These are phyloP conservation scores for Tarenaya hassleriana DNA, from an alignment of 345 rosid genomes.

Conservation along the genomic window DNA sequence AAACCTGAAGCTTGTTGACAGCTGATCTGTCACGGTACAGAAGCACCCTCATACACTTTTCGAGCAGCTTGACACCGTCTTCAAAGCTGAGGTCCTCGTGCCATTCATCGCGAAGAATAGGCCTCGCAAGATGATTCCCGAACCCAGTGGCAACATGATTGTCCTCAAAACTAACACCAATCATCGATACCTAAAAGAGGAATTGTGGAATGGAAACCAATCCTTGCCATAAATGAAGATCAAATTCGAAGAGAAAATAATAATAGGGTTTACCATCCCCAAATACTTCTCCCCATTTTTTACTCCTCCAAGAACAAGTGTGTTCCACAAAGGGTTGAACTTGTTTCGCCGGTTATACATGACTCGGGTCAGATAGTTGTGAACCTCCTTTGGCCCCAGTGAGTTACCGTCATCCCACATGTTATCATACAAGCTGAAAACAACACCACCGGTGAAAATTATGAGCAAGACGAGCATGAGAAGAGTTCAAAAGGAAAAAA, in stretches of 20 bases:
- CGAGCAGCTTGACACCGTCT: constrained; percentile 85
- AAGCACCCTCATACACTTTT: constrained; percentile 97
- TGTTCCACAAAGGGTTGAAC: constrained; percentile 93
- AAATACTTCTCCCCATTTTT: constrained; percentile 92
- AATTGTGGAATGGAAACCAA: constrained; percentile 13
- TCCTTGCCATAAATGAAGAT: constrained; percentile 9
- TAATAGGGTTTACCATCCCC: constrained; percentile 56
- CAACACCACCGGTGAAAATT: constrained; percentile 10
- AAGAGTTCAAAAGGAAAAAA: constrained; percentile 13
- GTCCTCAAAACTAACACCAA: constrained; percentile 91
- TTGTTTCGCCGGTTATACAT: constrained; percentile 98
- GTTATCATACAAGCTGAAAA: constrained; percentile 78
- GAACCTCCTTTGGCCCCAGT: constrained; percentile 98
- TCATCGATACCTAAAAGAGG: constrained; percentile 66
- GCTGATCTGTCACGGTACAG: constrained; percentile 97
- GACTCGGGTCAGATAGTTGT: constrained; percentile 82
- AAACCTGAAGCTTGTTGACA: constrained; percentile 92
- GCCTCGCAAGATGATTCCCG: constrained; percentile 94
- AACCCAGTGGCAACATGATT: constrained; percentile 93
- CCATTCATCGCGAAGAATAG: constrained; percentile 96
- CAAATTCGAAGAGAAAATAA: background rate
- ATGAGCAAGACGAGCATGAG: constrained; percentile 7
- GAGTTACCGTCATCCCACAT: constrained; percentile 99
- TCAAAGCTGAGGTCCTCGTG: constrained; percentile 77
- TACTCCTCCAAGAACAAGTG: constrained; percentile 93